Conservation (phyloP, 2,329 filamentous ascomycete genomes). For the Pseudogymnoascus destructans region DNA sequence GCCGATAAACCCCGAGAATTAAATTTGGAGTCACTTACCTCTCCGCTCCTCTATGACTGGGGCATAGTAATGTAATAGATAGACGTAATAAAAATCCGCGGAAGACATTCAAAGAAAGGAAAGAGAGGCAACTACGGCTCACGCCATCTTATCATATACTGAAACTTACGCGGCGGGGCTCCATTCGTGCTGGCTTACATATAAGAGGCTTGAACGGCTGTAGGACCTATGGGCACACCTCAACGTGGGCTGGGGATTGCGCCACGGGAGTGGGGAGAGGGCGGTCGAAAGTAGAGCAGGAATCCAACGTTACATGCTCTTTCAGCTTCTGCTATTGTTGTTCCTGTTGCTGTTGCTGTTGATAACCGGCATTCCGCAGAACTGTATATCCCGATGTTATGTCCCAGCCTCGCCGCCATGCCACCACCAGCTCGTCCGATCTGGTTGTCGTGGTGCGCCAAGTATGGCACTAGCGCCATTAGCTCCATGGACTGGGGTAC, state of each 20-base stretch:
- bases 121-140: background rate
- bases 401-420: background rate
- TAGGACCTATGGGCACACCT: background rate
- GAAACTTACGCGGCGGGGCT: background rate
- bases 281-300: background rate
- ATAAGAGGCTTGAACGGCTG: background rate
- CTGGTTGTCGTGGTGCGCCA: background rate
- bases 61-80: background rate
- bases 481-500: background rate
- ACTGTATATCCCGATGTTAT: background rate
- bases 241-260: background rate
- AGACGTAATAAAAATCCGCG: background rate
- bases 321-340: too few species aligned
- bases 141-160: background rate
- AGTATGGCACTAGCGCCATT: background rate
- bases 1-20: background rate
- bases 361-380: background rate
- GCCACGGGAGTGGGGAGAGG: background rate
- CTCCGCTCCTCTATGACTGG: background rate
- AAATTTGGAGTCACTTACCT: background rate
- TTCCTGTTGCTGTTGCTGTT: background rate
- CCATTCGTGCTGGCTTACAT: background rate
- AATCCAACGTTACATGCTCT: background rate
- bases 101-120: background rate
- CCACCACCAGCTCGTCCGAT: background rate